Conservation (phyloP, 768 basidiomycete genomes). For the Leucocoprinus leucothites region DNA sequence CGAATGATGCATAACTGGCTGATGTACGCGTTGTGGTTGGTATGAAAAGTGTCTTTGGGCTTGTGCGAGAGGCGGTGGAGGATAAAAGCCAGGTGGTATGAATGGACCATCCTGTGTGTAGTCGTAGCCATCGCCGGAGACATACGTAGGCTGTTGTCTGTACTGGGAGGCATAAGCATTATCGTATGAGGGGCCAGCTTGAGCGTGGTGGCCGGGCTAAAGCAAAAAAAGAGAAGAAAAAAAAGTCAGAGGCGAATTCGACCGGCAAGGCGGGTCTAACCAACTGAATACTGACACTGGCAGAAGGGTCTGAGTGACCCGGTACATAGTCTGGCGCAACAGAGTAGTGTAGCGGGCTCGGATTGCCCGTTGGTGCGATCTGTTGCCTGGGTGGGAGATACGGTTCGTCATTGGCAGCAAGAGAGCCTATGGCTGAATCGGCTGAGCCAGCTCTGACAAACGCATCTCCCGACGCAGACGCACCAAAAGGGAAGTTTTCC, state of each 20-base stretch:
- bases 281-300: constrained; percentile 1
- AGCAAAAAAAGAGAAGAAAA: no score
- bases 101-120: background rate
- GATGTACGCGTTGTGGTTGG: background rate
- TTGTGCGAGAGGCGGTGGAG: background rate
- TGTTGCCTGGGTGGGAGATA: constrained; percentile 6
- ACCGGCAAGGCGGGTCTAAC: background rate
- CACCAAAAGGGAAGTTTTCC: background rate
- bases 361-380: background rate
- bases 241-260: no score
- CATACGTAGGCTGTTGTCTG: background rate
- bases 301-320: background rate
- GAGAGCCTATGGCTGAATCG: constrained; percentile 1
- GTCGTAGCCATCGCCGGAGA: background rate
- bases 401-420: constrained; percentile 2
- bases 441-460: constrained; percentile 4
- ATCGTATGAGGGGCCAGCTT: background rate
- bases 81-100: background rate
- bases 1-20: background rate
- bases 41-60: background rate
- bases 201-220: no score
- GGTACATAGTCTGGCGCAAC: constrained; percentile 2
- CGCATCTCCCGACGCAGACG: constrained; percentile 1
- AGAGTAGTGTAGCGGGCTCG: constrained; percentile 10
- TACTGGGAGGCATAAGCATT: background rate